Evolutionary conservation across 2,329 filamentous ascomycete species (phyloP).

Genomic region (Aspergillus versicolor): DNA sequence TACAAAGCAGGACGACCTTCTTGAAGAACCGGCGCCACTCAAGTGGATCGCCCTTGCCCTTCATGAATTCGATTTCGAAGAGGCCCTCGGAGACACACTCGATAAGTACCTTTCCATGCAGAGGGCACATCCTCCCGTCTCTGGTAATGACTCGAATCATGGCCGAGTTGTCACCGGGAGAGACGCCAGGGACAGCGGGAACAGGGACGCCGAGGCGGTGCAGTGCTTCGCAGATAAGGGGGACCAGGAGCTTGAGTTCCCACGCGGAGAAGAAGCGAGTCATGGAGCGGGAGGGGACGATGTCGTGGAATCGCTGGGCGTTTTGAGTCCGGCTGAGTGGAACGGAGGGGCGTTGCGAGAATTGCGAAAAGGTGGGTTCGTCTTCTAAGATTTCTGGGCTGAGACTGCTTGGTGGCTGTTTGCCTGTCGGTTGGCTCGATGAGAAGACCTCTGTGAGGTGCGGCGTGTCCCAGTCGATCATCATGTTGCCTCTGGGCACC

Average conservation of each 20-base stretch:
- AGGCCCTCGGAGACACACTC: constrained; percentile 56
- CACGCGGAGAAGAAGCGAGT: constrained; percentile 90
- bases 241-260: constrained; percentile 70
- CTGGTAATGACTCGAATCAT: constrained; percentile 71
- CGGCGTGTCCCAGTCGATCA: constrained; percentile 87
- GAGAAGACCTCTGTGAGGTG: constrained; percentile 49
- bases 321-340: constrained; percentile 85
- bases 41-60: constrained; percentile 90
- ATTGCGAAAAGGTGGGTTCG: constrained; percentile 82
- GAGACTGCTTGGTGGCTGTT: constrained; percentile 35
- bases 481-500: constrained; percentile 67
- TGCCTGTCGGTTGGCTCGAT: constrained; percentile 48
- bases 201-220: constrained; percentile 82
- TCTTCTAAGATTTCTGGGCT: constrained; percentile 69
- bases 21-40: constrained; percentile 98
- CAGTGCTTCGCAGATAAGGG: constrained; percentile 76
- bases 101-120: constrained; percentile 46
- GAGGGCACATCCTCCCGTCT: constrained; percentile 51
- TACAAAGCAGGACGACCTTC: constrained; percentile 83
- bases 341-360: constrained; percentile 74
- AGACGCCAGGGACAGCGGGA: constrained; percentile 48
- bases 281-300: constrained; percentile 81
- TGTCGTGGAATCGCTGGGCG: constrained; percentile 84
- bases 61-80: constrained; percentile 86
- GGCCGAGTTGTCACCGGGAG: constrained; percentile 53